Evolutionary conservation across 164 flowering plant species (phyloP), one percentile per base, ranked within the genome.

Genomic region (Hamamelis virginiana): DNA sequence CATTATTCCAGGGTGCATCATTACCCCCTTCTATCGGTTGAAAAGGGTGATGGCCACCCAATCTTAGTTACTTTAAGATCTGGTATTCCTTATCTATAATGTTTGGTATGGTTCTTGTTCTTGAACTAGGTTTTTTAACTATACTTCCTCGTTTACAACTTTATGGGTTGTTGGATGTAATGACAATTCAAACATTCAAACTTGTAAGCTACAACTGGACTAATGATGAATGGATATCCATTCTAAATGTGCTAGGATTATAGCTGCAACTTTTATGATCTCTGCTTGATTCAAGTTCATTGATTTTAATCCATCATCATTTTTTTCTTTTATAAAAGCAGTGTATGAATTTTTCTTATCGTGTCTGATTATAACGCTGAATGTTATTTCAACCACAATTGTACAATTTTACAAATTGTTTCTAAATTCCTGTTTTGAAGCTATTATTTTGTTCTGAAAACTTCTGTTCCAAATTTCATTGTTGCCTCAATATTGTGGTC

Each of bases 31-130:
- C 47, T 69, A 55, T 62, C 71, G 16, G 53, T 58, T 59, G 69
- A 74, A 68, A n/a, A 28, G 28, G 63, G 75, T 70, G 74, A 69
- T 46, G 69, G 62, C 51, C 12, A 63, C 61, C 52, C 51, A 10
- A 44, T 67, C 5, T 18, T 66, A 56, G 60, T 21, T 57, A 41
- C 33, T 38, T 22, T 62, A 22, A 50, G 6, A 65, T 27, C 45
- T 46, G 26, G 47, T 65, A 65, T 27, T 33, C 1, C 15, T 51
- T 13, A 10, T 51, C 19, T 21, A 12, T n/a, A 15, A 23, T 41
- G 27, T 62, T 44, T 62, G 52, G 14, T 62, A 44, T 21, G 19
- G 22, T 23, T 44, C 43, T 14, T 51, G 18, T 41, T 25, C 11
- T 33, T 28, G 45, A 1, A 60, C 21, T 60, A n/a, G 43, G 14